Evolutionary conservation across 2,329 filamentous ascomycete genomes (phyloP).

Genomic region (Zymoseptoria passerinii): DNA sequence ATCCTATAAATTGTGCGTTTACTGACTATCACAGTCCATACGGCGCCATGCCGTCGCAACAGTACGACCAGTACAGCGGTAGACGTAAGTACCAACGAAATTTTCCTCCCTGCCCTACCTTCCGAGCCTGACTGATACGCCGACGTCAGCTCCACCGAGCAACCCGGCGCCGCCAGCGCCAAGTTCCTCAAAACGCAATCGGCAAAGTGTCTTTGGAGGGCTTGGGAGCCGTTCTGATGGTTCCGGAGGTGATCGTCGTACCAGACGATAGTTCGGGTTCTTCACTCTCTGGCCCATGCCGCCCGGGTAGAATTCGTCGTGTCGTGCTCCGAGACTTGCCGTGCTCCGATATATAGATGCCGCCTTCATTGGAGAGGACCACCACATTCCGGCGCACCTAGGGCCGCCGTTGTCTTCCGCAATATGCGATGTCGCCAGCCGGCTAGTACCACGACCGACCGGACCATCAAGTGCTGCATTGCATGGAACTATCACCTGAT

Average conservation of each 20-base stretch:
- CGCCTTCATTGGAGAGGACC: not conserved
- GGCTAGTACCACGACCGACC: not conserved
- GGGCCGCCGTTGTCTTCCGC: not conserved
- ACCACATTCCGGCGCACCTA: not conserved
- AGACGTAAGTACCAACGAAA: slow-evolving; percentile 27
- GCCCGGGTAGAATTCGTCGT: not conserved
- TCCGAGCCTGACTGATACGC: slow-evolving; percentile 18
- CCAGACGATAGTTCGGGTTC: slow-evolving; percentile 5
- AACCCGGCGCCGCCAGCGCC: slow-evolving; percentile 8
- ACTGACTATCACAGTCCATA: slow-evolving; percentile 25
- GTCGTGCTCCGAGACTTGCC: not conserved
- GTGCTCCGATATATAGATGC: not conserved
- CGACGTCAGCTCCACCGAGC: slow-evolving; percentile 19
- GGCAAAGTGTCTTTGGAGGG: slow-evolving; percentile 14
- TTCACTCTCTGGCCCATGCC: not conserved
- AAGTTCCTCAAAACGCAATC: slow-evolving; percentile 8
- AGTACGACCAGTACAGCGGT: slow-evolving; percentile 25
- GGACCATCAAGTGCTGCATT: too few species aligned
- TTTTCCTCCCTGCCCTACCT: slow-evolving; percentile 3
- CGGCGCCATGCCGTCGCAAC: slow-evolving; percentile 17
- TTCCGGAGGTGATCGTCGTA: slow-evolving; percentile 9
- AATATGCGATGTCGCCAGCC: not conserved
- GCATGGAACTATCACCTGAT: too few species aligned
- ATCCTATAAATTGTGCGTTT: not conserved
- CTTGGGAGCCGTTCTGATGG: slow-evolving; percentile 6